Conservation (phyloP, 2,329 filamentous ascomycete genomes). For the Cytospora paraplurivora region DNA sequence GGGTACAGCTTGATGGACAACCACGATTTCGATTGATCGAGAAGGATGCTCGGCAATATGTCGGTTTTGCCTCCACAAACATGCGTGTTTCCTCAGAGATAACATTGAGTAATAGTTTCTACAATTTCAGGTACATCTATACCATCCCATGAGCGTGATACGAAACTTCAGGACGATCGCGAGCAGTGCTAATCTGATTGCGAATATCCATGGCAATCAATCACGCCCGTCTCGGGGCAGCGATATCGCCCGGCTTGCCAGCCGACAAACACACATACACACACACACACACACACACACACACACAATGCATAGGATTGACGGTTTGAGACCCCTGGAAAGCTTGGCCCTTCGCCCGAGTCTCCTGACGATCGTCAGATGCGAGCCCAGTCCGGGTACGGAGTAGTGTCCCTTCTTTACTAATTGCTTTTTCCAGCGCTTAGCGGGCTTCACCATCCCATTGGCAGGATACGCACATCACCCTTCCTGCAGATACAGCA, state of each 20-base stretch:
- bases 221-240: not conserved
- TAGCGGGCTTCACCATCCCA: slow-evolving; percentile 26
- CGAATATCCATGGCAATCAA: not conserved
- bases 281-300: slow-evolving; percentile 18
- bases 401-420: slow-evolving; percentile 9
- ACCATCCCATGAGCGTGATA: not conserved
- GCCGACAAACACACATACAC: not conserved
- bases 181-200: not conserved
- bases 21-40: not conserved
- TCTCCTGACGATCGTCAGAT: slow-evolving; percentile 30
- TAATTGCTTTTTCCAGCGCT: slow-evolving; percentile 24
- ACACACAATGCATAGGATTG: not conserved
- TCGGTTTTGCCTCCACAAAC: too few relatives aligned
- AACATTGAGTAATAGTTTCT: too few relatives aligned
- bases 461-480: slow-evolving; percentile 17
- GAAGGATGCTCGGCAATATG: not conserved
- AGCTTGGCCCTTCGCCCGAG: slow-evolving; percentile 5
- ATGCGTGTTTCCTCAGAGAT: too few relatives aligned
- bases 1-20: not conserved
- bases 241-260: not conserved
- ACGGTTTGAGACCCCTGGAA: slow-evolving; percentile 11
- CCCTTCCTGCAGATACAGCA: slow-evolving; percentile 14
- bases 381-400: slow-evolving; percentile 12
- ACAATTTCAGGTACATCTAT: not conserved
- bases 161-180: not conserved